Conservation (phyloP, 129 eudicot genomes). For the Chrysanthemum makinoi region DNA sequence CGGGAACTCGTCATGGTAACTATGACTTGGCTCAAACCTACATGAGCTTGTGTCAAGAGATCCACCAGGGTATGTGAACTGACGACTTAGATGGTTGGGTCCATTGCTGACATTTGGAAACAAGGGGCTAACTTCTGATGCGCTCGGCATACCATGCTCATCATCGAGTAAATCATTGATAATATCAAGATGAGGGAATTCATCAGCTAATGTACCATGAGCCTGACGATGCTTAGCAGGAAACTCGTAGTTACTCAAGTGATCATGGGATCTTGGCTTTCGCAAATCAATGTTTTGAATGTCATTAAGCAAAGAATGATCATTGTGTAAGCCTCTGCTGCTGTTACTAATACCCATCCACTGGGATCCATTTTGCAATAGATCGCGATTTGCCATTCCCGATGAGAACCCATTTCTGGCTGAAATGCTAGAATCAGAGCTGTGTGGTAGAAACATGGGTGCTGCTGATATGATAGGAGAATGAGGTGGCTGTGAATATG, state of each 20-base stretch:
- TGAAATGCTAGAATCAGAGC: slow-evolving; percentile 36
- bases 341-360: slow-evolving; percentile 40
- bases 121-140: slow-evolving; percentile 23
- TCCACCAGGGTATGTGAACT: slow-evolving; percentile 50
- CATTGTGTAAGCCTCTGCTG: no score
- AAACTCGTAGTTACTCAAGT: slow-evolving; percentile 30
- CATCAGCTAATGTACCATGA: slow-evolving; percentile 56
- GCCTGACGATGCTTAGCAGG: slow-evolving; percentile 34
- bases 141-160: slow-evolving; percentile 49
- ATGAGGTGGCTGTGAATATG: slow-evolving; percentile 40
- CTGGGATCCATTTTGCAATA: slow-evolving; percentile 41
- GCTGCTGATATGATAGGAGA: no score
- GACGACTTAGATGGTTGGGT: slow-evolving; percentile 58
- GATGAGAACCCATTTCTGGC: slow-evolving; percentile 52
- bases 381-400: slow-evolving; percentile 57
- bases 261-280: not conserved
- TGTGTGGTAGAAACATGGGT: slow-evolving; percentile 45
- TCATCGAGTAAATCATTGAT: slow-evolving; percentile 91
- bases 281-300: no score
- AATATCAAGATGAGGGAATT: slow-evolving; percentile 94
- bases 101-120: slow-evolving; percentile 33
- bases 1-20: slow-evolving; percentile 59
- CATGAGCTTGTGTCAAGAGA: slow-evolving; percentile 53
- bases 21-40: slow-evolving; percentile 65
- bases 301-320: no score